Evolutionary conservation across 2,329 filamentous ascomycete genomes (phyloP).

Genomic region (Pseudonectria foliicola): DNA sequence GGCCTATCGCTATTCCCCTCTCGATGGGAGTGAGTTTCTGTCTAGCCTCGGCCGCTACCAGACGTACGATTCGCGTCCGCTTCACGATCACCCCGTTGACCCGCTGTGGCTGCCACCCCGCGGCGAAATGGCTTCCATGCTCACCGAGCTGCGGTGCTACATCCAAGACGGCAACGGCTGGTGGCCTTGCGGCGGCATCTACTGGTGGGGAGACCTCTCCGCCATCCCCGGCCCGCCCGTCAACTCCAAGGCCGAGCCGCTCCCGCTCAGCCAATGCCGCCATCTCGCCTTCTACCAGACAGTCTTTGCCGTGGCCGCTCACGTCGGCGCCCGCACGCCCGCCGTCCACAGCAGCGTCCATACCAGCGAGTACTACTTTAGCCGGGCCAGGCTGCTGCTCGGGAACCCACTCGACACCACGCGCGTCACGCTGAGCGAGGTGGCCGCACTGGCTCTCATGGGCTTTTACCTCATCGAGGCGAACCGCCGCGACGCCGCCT

Average conservation of each 20-base stretch:
- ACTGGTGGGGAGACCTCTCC: slow-evolving; percentile 39
- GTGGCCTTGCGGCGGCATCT: slow-evolving; percentile 39
- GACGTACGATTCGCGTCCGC: slow-evolving; percentile 38
- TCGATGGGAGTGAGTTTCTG: slow-evolving; percentile 28
- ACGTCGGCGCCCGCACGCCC: slow-evolving; percentile 17
- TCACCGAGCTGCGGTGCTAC: slow-evolving; percentile 34
- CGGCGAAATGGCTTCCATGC: slow-evolving; percentile 30
- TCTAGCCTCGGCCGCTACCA: slow-evolving; percentile 38
- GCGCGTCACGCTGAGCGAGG: slow-evolving; percentile 34
- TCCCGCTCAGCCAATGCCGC: slow-evolving; percentile 23
- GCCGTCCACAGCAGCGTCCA: slow-evolving; percentile 19
- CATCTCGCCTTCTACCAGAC: slow-evolving; percentile 39
- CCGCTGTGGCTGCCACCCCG: slow-evolving; percentile 32
- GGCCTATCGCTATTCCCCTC: slow-evolving; percentile 19
- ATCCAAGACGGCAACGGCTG: slow-evolving; percentile 38
- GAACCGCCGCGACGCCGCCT: slow-evolving; percentile 42
- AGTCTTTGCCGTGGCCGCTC: slow-evolving; percentile 34
- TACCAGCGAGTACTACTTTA: slow-evolving; percentile 38
- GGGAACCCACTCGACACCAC: slow-evolving; percentile 41
- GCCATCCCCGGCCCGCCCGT: slow-evolving; percentile 22
- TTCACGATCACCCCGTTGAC: slow-evolving; percentile 31
- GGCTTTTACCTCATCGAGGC: slow-evolving; percentile 42
- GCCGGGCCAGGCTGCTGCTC: slow-evolving; percentile 35
- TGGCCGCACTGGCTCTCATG: slow-evolving; percentile 39
- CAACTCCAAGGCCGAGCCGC: slow-evolving; percentile 12